Evolutionary conservation across 805 yeast species (phyloP).

Genomic region (Candida tibetensis): DNA sequence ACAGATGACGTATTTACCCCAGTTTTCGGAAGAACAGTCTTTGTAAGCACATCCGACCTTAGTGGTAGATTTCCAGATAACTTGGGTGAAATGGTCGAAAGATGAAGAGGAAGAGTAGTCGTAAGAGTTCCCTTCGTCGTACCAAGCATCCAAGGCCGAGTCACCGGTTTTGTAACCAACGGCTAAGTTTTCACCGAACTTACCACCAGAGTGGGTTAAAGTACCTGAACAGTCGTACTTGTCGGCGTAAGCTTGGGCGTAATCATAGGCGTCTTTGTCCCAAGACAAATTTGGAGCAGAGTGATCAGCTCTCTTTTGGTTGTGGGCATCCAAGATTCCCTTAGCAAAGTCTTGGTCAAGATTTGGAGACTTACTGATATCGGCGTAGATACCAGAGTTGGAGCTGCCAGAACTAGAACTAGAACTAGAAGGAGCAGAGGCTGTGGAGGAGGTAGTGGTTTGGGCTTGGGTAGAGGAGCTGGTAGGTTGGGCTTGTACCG

Average conservation of each 20-base stretch:
- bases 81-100: conserved; percentile 70
- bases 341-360: conserved; percentile 33
- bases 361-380: conserved; percentile 13
- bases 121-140: conserved; percentile 32
- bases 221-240: conserved; percentile 20
- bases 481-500: conserved; percentile 5
- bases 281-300: conserved; percentile 52
- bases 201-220: conserved; percentile 38
- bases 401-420: conserved; percentile 13
- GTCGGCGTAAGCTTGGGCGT: conserved; percentile 49
- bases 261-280: conserved; percentile 49
- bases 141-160: conserved; percentile 39
- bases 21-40: conserved; percentile 46
- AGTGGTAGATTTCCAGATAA: conserved; percentile 66
- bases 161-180: conserved; percentile 23
- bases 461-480: conserved; percentile 12
- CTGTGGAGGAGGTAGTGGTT: conserved; percentile 11
- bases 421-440: conserved; percentile 17
- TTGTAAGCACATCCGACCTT: conserved; percentile 71
- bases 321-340: conserved; percentile 58
- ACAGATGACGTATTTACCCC: conserved; percentile 66
- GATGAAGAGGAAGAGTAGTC: conserved; percentile 29
- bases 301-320: conserved; percentile 54
- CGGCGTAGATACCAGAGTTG: conserved; percentile 19
- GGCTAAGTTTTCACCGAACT: conserved; percentile 39